Evolutionary conservation across 805 yeast species (phyloP).

Genomic region (Hanseniaspora opuntiae): DNA sequence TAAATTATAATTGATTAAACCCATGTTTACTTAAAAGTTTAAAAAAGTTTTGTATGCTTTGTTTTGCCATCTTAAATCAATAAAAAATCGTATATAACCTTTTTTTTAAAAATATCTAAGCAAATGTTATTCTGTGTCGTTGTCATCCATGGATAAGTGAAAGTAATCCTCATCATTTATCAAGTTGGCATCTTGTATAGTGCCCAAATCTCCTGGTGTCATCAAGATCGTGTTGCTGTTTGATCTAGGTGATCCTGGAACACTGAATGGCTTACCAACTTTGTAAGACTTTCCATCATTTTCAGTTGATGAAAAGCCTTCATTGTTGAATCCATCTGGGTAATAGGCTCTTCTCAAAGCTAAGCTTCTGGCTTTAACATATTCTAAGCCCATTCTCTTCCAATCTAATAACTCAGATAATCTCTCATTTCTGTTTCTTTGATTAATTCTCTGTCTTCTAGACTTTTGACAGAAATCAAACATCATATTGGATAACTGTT

Average conservation of each 20-base stretch:
- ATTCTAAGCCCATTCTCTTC: conserved; percentile 96
- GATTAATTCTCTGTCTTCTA: conserved; percentile 93
- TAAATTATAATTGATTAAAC: too few species aligned
- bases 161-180: conserved; percentile 62
- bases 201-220: conserved; percentile 98
- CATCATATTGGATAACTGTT: conserved; percentile 82
- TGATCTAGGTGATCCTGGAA: conserved; percentile 89
- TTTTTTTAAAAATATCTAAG: too few species aligned
- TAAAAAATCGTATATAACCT: neutral
- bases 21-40: too few species aligned
- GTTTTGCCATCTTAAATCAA: neutral
- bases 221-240: conserved; percentile 47
- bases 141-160: conserved; percentile 31
- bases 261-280: conserved; percentile 81
- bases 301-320: conserved; percentile 15
- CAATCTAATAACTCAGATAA: conserved; percentile 86
- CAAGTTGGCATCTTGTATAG: conserved; percentile 78
- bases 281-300: conserved; percentile 28
- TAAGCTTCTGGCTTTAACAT: conserved; percentile 83
- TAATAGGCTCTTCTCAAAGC: conserved; percentile 79
- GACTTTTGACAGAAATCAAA: conserved; percentile 76
- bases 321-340: conserved; percentile 57
- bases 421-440: conserved; percentile 92
- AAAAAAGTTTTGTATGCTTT: too few species aligned
- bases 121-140: conserved; percentile 19